Evolutionary conservation across 805 yeast species (phyloP).

Genomic region (Kurtzmaniella fragi): DNA sequence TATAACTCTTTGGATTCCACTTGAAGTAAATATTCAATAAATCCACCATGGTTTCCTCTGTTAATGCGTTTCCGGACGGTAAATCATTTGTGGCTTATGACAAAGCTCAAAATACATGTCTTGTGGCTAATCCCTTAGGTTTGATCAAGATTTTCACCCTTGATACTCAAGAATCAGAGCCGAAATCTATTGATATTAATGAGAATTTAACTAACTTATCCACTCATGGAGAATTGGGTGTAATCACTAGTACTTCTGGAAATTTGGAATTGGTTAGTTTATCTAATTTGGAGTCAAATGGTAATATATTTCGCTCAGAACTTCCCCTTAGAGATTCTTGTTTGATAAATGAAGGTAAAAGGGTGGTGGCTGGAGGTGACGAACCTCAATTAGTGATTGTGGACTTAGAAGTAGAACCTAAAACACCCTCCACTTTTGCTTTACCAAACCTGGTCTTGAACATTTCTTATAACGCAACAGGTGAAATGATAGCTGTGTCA

Average conservation of each 20-base stretch:
- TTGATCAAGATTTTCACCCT: conserved; percentile 47
- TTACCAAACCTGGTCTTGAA: conserved; percentile 53
- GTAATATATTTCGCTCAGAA: conserved; percentile 40
- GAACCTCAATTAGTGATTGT: conserved; percentile 52
- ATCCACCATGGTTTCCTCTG: conserved; percentile 5
- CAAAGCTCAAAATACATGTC: conserved; percentile 23
- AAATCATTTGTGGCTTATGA: conserved; percentile 28
- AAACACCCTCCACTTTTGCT: conserved; percentile 24
- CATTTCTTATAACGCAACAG: conserved; percentile 50
- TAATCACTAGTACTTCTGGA: conserved; percentile 38
- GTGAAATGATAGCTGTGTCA: conserved; percentile 54
- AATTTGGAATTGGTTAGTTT: conserved; percentile 38
- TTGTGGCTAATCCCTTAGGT: conserved; percentile 53
- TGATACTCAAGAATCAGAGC: conserved; percentile 51
- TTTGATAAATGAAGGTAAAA: conserved; percentile 57
- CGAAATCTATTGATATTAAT: conserved; percentile 50
- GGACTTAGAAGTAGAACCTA: conserved; percentile 28
- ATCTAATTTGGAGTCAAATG: conserved; percentile 19
- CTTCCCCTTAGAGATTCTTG: conserved; percentile 47
- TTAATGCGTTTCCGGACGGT: conserved; percentile 40
- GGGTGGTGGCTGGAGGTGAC: conserved; percentile 62
- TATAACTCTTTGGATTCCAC: too few species aligned
- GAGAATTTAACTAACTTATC: conserved; percentile 41
- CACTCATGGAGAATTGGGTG: conserved; percentile 13
- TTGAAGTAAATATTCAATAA: too few species aligned